Percentiles rank a stretch among this genome's conserved stretches.
phyloP scores from a whole-genome alignment of 2,329 filamentous ascomycete species.

The Ascosphaera acerosa region DNA sequence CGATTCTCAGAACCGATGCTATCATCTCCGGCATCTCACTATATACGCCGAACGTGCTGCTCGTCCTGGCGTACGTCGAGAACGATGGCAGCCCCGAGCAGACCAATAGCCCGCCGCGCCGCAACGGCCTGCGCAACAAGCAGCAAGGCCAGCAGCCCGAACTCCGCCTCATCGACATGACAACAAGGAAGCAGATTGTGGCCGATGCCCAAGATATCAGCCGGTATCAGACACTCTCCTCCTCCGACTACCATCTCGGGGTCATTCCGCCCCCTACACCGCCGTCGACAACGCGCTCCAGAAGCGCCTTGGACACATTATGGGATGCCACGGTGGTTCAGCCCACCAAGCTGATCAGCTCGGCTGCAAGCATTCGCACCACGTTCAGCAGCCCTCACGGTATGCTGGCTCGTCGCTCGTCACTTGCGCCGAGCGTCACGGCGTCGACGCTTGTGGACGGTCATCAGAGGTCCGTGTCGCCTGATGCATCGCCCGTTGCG shows the following conservation, averaged over 20 bases:
- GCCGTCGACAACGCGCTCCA: constrained; percentile 35
- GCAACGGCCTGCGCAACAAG: constrained; percentile 40
- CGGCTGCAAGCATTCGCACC: constrained; percentile 47
- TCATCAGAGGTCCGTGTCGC: constrained; percentile 17
- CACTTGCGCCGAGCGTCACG: not conserved
- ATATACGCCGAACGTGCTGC: constrained; percentile 75
- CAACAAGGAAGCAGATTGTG: constrained; percentile 58
- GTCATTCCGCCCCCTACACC: constrained; percentile 55
- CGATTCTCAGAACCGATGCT: constrained; percentile 88
- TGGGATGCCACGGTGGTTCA: constrained; percentile 70
- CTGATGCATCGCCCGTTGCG: not conserved
- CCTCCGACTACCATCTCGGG: constrained; percentile 76
- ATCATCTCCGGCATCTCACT: constrained; percentile 92
- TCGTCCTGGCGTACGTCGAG: constrained; percentile 75
- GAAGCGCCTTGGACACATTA: constrained; percentile 54
- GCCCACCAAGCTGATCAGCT: constrained; percentile 66
- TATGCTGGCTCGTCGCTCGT: not conserved
- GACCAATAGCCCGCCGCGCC: constrained; percentile 23
- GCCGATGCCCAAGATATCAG: constrained; percentile 69
- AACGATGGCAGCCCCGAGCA: constrained; percentile 29
- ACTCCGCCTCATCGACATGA: constrained; percentile 69
- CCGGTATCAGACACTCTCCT: constrained; percentile 61
- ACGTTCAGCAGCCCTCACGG: constrained; percentile 21
- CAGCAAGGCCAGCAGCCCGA: constrained; percentile 69
- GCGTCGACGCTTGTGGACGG: constrained; percentile 28